Percentiles rank a stretch among this genome's conserved stretches.
phyloP scores from a whole-genome alignment of 2,329 filamentous ascomycete genomes.

The Neofusicoccum umdonicola region DNA sequence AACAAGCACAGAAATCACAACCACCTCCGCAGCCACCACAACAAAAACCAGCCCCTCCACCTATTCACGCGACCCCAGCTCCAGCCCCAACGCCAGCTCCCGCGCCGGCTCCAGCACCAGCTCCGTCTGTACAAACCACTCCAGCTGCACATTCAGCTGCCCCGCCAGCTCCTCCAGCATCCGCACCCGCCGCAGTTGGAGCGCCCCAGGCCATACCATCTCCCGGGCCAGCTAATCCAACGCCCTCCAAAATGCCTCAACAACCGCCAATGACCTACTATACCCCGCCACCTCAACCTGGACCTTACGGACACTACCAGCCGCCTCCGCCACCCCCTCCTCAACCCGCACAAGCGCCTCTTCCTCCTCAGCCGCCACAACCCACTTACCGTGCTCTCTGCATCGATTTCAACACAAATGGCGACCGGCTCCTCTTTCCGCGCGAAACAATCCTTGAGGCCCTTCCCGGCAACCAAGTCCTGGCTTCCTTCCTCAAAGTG shows the following conservation, averaged over 20 bases:
- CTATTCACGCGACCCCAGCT: neutral
- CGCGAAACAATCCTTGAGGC: conserved; percentile 75
- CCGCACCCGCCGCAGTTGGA: neutral
- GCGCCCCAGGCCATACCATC: neutral
- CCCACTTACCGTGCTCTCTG: conserved; percentile 26
- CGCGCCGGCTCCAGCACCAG: neutral
- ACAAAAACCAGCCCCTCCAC: neutral
- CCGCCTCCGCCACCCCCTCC: conserved; percentile 14
- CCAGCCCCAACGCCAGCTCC: neutral
- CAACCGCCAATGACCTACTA: conserved; percentile 17
- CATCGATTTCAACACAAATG: conserved; percentile 46
- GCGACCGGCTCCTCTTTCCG: conserved; percentile 76
- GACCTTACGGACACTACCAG: conserved; percentile 4
- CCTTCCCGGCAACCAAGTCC: conserved; percentile 58
- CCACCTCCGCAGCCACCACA: neutral
- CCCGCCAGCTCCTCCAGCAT: neutral
- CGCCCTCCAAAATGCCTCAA: conserved; percentile 9
- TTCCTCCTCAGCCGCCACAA: conserved; percentile 4
- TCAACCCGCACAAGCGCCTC: neutral
- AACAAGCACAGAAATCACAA: neutral
- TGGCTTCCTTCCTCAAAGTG: conserved; percentile 70
- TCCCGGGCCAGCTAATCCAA: neutral
- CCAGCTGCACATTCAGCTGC: neutral
- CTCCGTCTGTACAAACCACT: neutral
- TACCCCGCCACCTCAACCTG: conserved; percentile 3